A percentile compares a stretch with the other conserved stretches of the same genome.
Evolutionary conservation across 2,329 filamentous ascomycete genomes (phyloP).

Genomic region (Capronia americana): DNA sequence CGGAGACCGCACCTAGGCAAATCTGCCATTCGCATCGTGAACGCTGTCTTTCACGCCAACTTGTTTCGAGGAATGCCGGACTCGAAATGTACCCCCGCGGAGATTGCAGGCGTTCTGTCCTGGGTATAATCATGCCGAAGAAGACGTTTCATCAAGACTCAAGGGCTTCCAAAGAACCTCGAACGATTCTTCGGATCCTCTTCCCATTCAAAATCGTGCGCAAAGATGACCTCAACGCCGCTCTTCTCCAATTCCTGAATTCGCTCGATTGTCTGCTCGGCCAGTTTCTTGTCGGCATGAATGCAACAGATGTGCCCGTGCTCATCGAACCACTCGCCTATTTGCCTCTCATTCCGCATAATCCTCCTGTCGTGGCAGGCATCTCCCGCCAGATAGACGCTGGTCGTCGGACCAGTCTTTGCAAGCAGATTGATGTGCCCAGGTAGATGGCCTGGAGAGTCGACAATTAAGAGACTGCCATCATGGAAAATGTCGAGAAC

Average conservation of each 20-base stretch:
- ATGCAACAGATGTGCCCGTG: slow-evolving; percentile 42
- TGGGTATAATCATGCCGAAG: background rate
- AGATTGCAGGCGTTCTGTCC: background rate
- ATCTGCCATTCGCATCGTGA: background rate
- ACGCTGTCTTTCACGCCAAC: background rate
- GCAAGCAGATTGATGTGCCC: slow-evolving; percentile 45
- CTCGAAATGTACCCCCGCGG: background rate
- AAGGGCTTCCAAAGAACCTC: slow-evolving; percentile 31
- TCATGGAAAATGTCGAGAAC: slow-evolving; percentile 44
- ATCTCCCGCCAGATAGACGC: slow-evolving; percentile 45
- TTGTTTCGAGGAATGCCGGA: background rate
- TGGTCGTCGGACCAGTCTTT: slow-evolving; percentile 28
- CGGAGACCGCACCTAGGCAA: background rate
- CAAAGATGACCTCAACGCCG: slow-evolving; percentile 43
- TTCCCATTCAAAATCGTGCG: slow-evolving; percentile 44
- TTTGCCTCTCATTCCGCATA: slow-evolving; percentile 42
- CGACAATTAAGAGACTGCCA: slow-evolving; percentile 42
- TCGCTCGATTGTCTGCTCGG: slow-evolving; percentile 40
- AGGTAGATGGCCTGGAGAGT: slow-evolving; percentile 44
- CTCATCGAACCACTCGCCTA: slow-evolving; percentile 42
- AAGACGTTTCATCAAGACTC: slow-evolving; percentile 1
- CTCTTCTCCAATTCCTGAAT: slow-evolving; percentile 37
- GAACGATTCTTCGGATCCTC: slow-evolving; percentile 30
- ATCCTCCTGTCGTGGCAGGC: slow-evolving; percentile 45
- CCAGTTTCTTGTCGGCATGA: slow-evolving; percentile 40